phyloP scores from a whole-genome alignment of 129 eudicot genomes.

The Arctium lappa region DNA sequence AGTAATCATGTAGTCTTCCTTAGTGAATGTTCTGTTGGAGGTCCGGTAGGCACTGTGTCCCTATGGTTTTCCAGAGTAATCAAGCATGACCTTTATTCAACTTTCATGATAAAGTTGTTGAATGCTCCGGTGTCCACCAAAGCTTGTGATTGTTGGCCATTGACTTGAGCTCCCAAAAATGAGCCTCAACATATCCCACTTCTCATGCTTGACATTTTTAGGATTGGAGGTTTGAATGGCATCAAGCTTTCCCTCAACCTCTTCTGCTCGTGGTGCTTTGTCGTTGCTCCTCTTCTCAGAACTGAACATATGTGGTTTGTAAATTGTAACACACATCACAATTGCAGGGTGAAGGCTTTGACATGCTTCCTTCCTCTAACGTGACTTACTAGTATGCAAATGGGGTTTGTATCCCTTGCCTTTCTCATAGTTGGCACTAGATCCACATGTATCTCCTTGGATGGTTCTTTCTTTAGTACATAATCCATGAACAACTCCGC shows the following conservation, averaged over 20 bases:
- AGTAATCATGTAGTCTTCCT: background rate
- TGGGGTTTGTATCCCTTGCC: background rate
- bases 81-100: background rate
- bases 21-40: background rate
- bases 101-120: background rate
- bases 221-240: background rate
- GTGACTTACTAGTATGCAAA: background rate
- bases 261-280: background rate
- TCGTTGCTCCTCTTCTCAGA: background rate
- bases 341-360: background rate
- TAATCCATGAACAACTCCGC: background rate
- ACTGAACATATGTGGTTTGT: background rate
- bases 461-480: background rate
- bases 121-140: background rate
- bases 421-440: background rate
- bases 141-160: background rate
- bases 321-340: background rate
- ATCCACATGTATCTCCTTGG: background rate
- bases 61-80: too few species aligned
- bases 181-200: background rate
- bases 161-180: background rate
- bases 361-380: background rate
- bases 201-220: background rate
- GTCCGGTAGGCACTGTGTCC: too few species aligned
- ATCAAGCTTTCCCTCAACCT: background rate